Conservation (phyloP, 2,329 filamentous ascomycete species). For the Fonsecaea multimorphosa region DNA sequence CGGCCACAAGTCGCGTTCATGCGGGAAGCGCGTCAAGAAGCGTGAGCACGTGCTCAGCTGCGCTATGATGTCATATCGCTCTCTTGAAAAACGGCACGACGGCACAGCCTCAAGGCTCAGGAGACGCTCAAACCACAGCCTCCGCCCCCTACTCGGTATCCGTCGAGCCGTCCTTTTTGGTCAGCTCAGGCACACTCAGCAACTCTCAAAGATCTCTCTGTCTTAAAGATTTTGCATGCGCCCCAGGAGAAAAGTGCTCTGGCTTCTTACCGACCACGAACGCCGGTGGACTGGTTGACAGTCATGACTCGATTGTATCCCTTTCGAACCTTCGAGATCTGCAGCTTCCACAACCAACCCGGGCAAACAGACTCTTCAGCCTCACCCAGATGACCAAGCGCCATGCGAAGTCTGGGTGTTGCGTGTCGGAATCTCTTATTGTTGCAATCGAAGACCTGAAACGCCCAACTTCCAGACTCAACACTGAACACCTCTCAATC, state of each 20-base stretch:
- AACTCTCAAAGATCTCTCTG: not conserved
- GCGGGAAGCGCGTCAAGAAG: conserved; percentile 8
- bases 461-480: not conserved
- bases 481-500: not conserved
- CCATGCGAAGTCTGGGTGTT: not conserved
- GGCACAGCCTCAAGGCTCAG: conserved; percentile 19
- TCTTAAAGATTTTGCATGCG: not conserved
- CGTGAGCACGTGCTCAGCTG: not conserved
- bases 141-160: not conserved
- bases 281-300: not conserved
- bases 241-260: not conserved
- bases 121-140: not conserved
- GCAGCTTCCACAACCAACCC: not conserved
- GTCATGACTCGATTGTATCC: conserved; percentile 14
- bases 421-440: not conserved
- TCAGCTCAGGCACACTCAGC: conserved; percentile 19
- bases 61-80: conserved; percentile 1
- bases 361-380: conserved; percentile 6
- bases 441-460: not conserved
- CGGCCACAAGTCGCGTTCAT: not conserved
- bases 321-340: conserved; percentile 14
- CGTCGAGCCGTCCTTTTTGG: not conserved
- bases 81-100: not conserved
- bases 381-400: conserved; percentile 12
- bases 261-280: not conserved